Evolutionary conservation across 2,329 filamentous ascomycete species (phyloP).

Genomic region (Ophiostoma sp.): DNA sequence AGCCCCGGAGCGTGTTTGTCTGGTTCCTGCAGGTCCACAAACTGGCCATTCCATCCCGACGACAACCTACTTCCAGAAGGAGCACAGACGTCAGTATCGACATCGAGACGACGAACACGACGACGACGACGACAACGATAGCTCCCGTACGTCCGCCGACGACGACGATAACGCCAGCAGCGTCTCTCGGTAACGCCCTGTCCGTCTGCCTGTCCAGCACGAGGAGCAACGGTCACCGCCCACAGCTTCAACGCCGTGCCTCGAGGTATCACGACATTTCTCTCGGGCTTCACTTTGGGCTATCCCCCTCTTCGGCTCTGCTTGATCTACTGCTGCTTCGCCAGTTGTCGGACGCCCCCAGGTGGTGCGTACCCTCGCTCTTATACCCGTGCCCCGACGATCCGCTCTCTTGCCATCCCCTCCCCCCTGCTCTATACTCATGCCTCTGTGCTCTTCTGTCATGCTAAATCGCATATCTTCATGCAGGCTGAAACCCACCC

Average conservation of each 20-base stretch:
- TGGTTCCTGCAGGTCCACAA: conserved; percentile 14
- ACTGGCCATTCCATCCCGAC: background rate
- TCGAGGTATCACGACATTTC: conserved; percentile 18
- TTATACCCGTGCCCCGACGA: background rate
- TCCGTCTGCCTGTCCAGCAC: background rate
- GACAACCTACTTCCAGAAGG: background rate
- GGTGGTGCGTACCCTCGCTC: background rate
- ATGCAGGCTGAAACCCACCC: conserved; percentile 22
- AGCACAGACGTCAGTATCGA: background rate
- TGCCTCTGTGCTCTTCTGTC: background rate
- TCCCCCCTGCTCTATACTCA: background rate
- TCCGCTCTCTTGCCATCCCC: background rate
- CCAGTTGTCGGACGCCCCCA: too few species aligned
- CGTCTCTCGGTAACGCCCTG: background rate
- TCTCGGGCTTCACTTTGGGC: background rate
- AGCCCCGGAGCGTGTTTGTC: background rate
- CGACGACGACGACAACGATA: background rate
- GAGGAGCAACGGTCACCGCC: background rate
- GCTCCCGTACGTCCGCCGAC: background rate
- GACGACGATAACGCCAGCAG: background rate
- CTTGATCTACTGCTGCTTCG: background rate
- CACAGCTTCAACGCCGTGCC: background rate
- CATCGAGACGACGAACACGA: background rate
- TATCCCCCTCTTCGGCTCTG: background rate
- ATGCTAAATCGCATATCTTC: conserved; percentile 17